phyloP scores from a whole-genome alignment of 208 protist genomes.

The Trypanosoma brucei region DNA sequence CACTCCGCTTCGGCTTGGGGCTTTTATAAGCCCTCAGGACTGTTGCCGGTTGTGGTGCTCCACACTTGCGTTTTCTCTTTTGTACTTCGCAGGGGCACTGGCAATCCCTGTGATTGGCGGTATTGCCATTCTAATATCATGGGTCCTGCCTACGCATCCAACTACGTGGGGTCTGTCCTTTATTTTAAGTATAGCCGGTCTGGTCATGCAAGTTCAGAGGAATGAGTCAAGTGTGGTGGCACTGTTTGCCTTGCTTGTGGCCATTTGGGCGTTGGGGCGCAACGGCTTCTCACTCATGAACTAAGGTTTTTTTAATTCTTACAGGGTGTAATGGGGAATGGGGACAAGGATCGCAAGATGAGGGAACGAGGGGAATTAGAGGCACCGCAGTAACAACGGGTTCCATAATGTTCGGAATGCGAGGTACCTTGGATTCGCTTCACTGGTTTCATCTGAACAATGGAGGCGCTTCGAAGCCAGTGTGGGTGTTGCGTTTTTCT shows the following conservation, averaged over 20 bases:
- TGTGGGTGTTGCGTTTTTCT: no score
- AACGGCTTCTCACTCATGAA: slow-evolving; percentile 54
- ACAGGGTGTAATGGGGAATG: no score
- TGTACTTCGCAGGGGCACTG: slow-evolving; percentile 40
- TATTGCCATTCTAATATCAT: slow-evolving; percentile 25
- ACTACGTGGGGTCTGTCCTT: slow-evolving; percentile 62
- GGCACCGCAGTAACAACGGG: no score
- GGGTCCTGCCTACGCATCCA: slow-evolving; percentile 55
- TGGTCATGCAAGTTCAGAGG: slow-evolving; percentile 23
- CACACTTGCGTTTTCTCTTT: slow-evolving; percentile 30
- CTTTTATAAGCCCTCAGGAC: slow-evolving; percentile 15
- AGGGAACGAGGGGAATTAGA: no score
- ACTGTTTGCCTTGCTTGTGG: slow-evolving; percentile 13
- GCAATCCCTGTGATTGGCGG: slow-evolving; percentile 31
- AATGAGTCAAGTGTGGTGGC: slow-evolving; percentile 18
- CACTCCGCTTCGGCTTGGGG: background rate
- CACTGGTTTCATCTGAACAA: no score
- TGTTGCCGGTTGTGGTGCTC: slow-evolving; percentile 20
- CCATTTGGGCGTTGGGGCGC: slow-evolving; percentile 36
- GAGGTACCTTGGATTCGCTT: no score
- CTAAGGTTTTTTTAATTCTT: background rate
- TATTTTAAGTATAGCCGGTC: slow-evolving; percentile 22
- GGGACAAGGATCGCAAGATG: no score
- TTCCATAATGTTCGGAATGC: no score
- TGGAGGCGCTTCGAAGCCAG: no score